Percentiles rank a stretch among this genome's conserved stretches.
Evolutionary conservation across 2,329 filamentous ascomycete species (phyloP).

Genomic region (Colletotrichum camelliae): DNA sequence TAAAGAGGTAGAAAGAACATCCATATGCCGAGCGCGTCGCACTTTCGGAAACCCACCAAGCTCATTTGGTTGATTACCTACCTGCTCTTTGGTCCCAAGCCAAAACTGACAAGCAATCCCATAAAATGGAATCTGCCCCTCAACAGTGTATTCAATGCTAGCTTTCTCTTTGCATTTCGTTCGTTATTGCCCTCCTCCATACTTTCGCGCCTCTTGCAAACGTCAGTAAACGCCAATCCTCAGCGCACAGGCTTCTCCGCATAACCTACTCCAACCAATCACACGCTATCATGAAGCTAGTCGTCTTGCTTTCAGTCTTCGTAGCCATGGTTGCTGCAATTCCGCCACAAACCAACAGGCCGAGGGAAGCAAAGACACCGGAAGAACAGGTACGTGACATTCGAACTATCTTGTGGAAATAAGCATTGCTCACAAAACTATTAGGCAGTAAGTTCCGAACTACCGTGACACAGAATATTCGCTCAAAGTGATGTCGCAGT

Average conservation of each 20-base stretch:
- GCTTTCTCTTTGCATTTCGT: not conserved
- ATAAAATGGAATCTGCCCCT: not conserved
- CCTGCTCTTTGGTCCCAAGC: not conserved
- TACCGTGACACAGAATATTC: not conserved
- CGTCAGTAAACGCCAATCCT: not conserved
- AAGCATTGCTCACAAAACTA: not conserved
- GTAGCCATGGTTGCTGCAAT: not conserved
- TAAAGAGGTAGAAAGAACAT: too few species aligned
- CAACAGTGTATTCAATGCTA: not conserved
- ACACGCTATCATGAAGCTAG: not conserved
- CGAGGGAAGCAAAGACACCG: not conserved
- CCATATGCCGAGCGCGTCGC: not conserved
- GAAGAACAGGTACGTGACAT: not conserved
- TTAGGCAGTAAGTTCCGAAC: not conserved
- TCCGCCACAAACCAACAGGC: not conserved
- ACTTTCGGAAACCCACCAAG: not conserved
- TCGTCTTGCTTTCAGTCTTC: not conserved
- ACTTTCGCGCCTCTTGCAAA: not conserved
- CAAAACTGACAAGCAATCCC: not conserved
- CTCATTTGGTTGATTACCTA: not conserved
- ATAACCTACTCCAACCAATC: not conserved
- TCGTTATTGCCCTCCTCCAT: not conserved
- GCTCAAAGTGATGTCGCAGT: not conserved
- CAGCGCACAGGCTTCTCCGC: not conserved
- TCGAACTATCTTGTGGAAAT: rapidly evolving